These are phyloP conservation scores for Galeopsis tetrahit DNA, from an alignment of 257 asterid species.

Conservation along the genomic window DNA sequence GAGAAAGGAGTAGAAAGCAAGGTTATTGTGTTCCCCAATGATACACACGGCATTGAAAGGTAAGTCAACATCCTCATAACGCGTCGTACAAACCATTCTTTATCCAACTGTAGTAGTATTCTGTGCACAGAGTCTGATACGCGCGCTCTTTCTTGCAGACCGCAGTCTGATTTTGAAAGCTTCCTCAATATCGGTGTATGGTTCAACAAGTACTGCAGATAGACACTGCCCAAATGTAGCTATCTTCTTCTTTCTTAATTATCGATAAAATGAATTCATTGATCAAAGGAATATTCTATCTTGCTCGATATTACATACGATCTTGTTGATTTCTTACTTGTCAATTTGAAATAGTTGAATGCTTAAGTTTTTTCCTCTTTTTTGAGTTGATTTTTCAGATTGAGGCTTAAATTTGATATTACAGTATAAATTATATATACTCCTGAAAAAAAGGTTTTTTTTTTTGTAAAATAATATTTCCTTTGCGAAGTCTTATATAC, in stretches of 20 bases:
- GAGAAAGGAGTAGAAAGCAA: conserved; percentile 79
- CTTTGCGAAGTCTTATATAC: too few species aligned
- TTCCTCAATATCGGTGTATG: conserved; percentile 31
- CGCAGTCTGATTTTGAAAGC: conserved; percentile 37
- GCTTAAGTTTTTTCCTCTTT: not conserved
- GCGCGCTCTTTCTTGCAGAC: conserved; percentile 30
- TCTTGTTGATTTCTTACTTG: not conserved
- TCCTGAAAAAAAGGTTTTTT: too few species aligned
- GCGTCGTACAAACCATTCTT: not conserved
- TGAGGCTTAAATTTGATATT: not conserved
- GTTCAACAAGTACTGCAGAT: conserved; percentile 36
- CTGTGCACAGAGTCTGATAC: not conserved
- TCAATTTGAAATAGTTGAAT: not conserved
- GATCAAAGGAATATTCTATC: not conserved
- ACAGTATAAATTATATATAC: not conserved
- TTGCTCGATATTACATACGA: not conserved
- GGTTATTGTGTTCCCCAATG: conserved; percentile 83
- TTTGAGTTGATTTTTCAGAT: too few species aligned
- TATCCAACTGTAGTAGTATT: conserved; percentile 5
- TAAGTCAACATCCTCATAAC: conserved; percentile 29
- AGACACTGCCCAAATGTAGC: conserved; percentile 15
- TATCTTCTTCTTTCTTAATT: not conserved
- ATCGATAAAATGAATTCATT: not conserved
- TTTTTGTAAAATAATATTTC: too few species aligned
- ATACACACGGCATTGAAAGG: conserved; percentile 75